phyloP scores from a whole-genome alignment of 139 green algal genomes.

The Trebouxia sp. region DNA sequence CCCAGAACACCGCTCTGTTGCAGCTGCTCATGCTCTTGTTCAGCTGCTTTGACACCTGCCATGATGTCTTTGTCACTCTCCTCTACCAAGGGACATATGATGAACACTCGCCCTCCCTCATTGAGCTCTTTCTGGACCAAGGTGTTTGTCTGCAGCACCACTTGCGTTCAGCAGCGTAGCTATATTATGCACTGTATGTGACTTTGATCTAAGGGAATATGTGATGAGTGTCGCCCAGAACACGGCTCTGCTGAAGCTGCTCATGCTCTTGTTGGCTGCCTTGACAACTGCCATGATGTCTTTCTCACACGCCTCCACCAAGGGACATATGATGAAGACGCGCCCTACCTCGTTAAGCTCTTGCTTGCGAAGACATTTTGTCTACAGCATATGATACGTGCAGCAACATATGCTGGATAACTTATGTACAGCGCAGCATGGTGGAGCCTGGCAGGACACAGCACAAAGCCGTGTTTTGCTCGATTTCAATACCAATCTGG shows the following conservation, averaged over 20 bases:
- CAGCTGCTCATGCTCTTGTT: conserved; percentile 52
- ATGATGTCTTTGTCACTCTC: conserved; percentile 40
- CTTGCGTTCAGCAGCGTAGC: too few species aligned
- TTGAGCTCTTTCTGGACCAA: conserved; percentile 62
- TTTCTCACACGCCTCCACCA: conserved; percentile 52
- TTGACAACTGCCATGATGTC: conserved; percentile 48
- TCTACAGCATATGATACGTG: too few species aligned
- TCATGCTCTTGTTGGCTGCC: conserved; percentile 49
- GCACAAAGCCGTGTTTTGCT: neutral
- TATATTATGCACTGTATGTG: neutral
- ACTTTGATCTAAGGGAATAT: too few species aligned
- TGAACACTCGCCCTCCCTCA: conserved; percentile 48
- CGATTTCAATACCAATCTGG: too few species aligned
- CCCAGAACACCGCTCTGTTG: conserved; percentile 45
- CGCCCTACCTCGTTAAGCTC: conserved; percentile 60
- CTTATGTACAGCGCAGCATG: neutral
- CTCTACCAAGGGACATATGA: conserved; percentile 67
- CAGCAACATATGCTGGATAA: too few species aligned
- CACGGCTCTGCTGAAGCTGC: conserved; percentile 40
- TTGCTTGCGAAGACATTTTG: conserved; percentile 49
- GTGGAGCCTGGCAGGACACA: neutral
- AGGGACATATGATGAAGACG: conserved; percentile 61
- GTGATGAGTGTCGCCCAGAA: conserved; percentile 47
- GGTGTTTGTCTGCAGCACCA: conserved; percentile 47
- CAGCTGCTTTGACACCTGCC: conserved; percentile 48